Percentiles rank a stretch among this genome's conserved stretches.
Evolutionary conservation across 78 protist species (phyloP).

Genomic region (Dictyostelium purpureum): DNA sequence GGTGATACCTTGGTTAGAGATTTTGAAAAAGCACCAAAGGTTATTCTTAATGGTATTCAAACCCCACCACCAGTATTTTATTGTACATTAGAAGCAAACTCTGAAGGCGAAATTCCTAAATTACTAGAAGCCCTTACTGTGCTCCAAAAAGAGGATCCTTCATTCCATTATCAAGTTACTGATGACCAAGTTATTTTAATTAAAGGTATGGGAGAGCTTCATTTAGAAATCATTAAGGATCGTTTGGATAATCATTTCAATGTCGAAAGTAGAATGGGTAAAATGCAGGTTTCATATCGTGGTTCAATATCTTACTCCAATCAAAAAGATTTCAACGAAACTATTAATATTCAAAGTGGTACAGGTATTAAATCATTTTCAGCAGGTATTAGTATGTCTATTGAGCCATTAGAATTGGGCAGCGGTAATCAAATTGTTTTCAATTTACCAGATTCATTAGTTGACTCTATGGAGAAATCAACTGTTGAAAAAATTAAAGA

Average conservation of each 20-base stretch:
- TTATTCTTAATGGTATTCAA: constrained; percentile 44
- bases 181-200: constrained; percentile 77
- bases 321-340: background rate
- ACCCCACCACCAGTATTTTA: constrained; percentile 83
- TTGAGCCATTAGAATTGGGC: constrained; percentile 41
- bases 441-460: background rate
- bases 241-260: constrained; percentile 79
- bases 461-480: constrained; percentile 9
- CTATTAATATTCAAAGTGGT: background rate
- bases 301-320: background rate
- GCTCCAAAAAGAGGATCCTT: constrained; percentile 85
- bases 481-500: constrained; percentile 5
- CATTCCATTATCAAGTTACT: constrained; percentile 53
- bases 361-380: constrained; percentile 12
- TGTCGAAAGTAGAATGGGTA: constrained; percentile 50
- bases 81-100: constrained; percentile 79
- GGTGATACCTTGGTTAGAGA: constrained; percentile 84
- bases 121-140: constrained; percentile 44
- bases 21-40: background rate
- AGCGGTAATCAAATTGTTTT: constrained; percentile 34
- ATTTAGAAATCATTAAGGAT: constrained; percentile 82
- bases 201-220: constrained; percentile 94
- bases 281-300: constrained; percentile 66
- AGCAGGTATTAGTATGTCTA: constrained; percentile 20
- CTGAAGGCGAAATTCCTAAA: constrained; percentile 36